Evolutionary conservation across 441 rosid species (phyloP).

Genomic region (Manihot esculenta): DNA sequence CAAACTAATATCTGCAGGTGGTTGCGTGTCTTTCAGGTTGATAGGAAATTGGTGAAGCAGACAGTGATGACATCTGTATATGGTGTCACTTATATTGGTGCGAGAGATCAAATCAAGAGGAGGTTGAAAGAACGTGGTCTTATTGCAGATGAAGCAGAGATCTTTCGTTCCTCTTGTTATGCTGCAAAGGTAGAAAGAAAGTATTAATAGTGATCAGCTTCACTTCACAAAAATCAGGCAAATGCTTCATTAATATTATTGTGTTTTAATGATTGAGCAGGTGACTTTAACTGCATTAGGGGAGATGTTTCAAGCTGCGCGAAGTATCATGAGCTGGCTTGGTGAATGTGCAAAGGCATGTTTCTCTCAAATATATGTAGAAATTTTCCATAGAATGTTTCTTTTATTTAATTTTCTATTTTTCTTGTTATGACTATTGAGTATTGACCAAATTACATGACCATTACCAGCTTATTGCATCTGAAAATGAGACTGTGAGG

Average conservation of each 20-base stretch:
- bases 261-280: conserved; percentile 42
- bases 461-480: conserved; percentile 68
- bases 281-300: conserved; percentile 82
- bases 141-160: conserved; percentile 50
- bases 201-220: background rate
- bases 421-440: background rate
- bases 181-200: conserved; percentile 78
- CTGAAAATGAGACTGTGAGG: conserved; percentile 82
- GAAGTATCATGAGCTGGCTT: conserved; percentile 94
- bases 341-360: conserved; percentile 95
- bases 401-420: background rate
- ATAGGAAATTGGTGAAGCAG: conserved; percentile 97
- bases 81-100: conserved; percentile 93
- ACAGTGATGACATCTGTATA: conserved; percentile 99
- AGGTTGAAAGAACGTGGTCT: conserved; percentile 87
- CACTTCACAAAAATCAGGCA: background rate
- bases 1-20: conserved; percentile 28
- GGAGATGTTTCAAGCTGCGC: conserved; percentile 96
- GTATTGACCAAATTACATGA: conserved; percentile 21
- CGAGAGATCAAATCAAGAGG: conserved; percentile 90
- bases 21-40: conserved; percentile 60
- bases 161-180: conserved; percentile 76
- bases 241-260: conserved; percentile 17
- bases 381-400: background rate
- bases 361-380: conserved; percentile 10